A percentile compares a stretch with the other conserved stretches of the same genome.
phyloP scores from a whole-genome alignment of 305 asterid genomes.

The Plantago rigida region DNA sequence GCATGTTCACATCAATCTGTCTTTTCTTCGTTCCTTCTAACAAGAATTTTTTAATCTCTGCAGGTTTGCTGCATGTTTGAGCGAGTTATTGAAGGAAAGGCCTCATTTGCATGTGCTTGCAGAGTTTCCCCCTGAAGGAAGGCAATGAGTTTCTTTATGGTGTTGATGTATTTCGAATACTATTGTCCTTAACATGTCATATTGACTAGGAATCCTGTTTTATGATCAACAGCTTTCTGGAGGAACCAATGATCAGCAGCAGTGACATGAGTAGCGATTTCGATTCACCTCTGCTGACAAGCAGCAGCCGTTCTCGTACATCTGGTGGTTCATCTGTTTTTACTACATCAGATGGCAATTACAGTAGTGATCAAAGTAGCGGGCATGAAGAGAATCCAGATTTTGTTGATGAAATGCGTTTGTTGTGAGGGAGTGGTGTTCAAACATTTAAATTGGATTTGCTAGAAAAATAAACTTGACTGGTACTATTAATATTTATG shows the following conservation, averaged over 20 bases:
- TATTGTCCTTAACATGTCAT: background rate
- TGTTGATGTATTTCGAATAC: constrained; percentile 5
- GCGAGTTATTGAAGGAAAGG: constrained; percentile 46
- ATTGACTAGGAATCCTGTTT: constrained; percentile 15
- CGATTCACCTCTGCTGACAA: constrained; percentile 35
- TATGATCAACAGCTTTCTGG: constrained; percentile 46
- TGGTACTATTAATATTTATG: background rate
- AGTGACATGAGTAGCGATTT: constrained; percentile 40
- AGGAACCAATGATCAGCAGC: constrained; percentile 51
- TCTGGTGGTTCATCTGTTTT: constrained; percentile 32
- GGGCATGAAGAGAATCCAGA: constrained; percentile 40
- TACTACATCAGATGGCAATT: constrained; percentile 41
- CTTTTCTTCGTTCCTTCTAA: background rate
- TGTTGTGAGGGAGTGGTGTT: constrained; percentile 22
- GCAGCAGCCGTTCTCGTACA: constrained; percentile 25
- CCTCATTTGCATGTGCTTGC: constrained; percentile 53
- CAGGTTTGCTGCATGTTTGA: constrained; percentile 50
- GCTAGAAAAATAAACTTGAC: constrained; percentile 19
- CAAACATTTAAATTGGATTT: constrained; percentile 10
- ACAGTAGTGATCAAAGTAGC: constrained; percentile 50
- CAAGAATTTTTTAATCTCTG: constrained; percentile 17
- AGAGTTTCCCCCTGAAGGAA: constrained; percentile 61
- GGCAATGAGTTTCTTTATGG: constrained; percentile 33
- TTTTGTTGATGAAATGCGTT: constrained; percentile 39
- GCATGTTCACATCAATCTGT: constrained; percentile 9